A percentile compares a stretch with the other conserved stretches of the same genome.
Conservation (phyloP, 352 stramenopile genomes). For the Globisporangium cystogenes region DNA sequence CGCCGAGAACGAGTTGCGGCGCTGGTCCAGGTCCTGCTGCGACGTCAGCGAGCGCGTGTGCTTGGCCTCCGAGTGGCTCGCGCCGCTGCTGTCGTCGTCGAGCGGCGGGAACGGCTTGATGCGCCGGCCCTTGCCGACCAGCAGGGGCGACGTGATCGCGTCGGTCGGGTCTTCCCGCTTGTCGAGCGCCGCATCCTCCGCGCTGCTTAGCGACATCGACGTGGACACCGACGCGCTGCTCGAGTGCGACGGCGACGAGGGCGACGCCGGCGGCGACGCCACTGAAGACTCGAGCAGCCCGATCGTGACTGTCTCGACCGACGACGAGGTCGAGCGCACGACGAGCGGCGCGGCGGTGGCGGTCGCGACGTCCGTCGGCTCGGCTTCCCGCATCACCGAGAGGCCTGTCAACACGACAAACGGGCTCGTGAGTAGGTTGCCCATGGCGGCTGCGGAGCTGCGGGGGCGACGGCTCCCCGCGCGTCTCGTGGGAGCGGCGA, state of each 20-base stretch:
- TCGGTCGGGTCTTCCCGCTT: slow-evolving; percentile 12
- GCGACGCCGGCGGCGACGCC: slow-evolving; percentile 6
- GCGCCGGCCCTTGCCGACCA: slow-evolving; percentile 1
- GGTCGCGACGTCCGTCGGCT: slow-evolving; percentile 1
- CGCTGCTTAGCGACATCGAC: not conserved
- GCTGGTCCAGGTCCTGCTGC: slow-evolving; percentile 32
- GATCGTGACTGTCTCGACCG: slow-evolving; percentile 5
- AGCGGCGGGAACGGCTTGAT: slow-evolving; percentile 4
- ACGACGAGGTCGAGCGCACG: not conserved
- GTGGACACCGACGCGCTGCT: slow-evolving; percentile 1
- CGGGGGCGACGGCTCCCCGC: not conserved
- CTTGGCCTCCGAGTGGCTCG: slow-evolving; percentile 3
- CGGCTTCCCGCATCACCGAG: slow-evolving; percentile 14
- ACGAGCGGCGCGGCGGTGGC: not conserved
- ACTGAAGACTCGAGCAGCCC: slow-evolving; percentile 10
- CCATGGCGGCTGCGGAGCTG: slow-evolving; percentile 4
- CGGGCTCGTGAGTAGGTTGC: slow-evolving; percentile 7
- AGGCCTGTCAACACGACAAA: slow-evolving; percentile 10
- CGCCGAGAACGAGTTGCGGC: slow-evolving; percentile 33
- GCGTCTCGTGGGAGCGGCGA: not conserved
- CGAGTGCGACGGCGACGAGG: slow-evolving; percentile 11
- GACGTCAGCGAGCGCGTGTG: slow-evolving; percentile 29
- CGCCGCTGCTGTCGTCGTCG: slow-evolving; percentile 6
- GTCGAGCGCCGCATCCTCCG: not conserved
- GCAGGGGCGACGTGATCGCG: slow-evolving; percentile 11